Evolutionary conservation across 2,329 filamentous ascomycete genomes (phyloP).

Genomic region (Diaporthe sp.): DNA sequence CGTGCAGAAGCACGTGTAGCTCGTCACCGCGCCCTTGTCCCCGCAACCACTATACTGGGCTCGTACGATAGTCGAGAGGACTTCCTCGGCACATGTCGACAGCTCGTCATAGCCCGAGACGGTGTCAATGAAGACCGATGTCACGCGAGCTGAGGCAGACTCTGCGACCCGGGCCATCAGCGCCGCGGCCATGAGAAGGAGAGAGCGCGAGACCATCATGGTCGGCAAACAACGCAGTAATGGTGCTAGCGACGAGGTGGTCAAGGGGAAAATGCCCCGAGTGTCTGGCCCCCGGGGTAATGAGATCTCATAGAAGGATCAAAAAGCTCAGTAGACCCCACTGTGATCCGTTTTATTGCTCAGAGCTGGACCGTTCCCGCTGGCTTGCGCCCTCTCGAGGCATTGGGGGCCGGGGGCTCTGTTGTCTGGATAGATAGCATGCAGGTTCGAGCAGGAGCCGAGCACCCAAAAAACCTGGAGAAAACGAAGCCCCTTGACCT

Average conservation of each 20-base stretch:
- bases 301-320: slow-evolving; percentile 22
- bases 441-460: slow-evolving; percentile 15
- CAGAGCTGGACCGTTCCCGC: slow-evolving; percentile 20
- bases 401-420: slow-evolving; percentile 17
- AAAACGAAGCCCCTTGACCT: background rate
- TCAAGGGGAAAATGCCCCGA: slow-evolving; percentile 18
- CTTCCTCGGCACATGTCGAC: slow-evolving; percentile 41
- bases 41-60: slow-evolving; percentile 42
- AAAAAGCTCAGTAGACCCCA: slow-evolving; percentile 15
- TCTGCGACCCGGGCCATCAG: slow-evolving; percentile 6
- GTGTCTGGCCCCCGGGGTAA: slow-evolving; percentile 9
- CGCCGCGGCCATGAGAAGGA: background rate
- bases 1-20: slow-evolving; percentile 43
- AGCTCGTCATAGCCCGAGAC: slow-evolving; percentile 35
- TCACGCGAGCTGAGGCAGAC: background rate
- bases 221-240: background rate
- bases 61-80: slow-evolving; percentile 42
- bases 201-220: slow-evolving; percentile 17
- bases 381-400: slow-evolving; percentile 14
- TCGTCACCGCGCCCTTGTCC: slow-evolving; percentile 41
- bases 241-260: background rate
- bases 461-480: slow-evolving; percentile 4
- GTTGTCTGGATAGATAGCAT: slow-evolving; percentile 9
- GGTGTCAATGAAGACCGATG: slow-evolving; percentile 26
- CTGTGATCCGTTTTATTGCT: slow-evolving; percentile 18